Conservation (phyloP, 106 monocot species). For the Dendrobium nobile region DNA sequence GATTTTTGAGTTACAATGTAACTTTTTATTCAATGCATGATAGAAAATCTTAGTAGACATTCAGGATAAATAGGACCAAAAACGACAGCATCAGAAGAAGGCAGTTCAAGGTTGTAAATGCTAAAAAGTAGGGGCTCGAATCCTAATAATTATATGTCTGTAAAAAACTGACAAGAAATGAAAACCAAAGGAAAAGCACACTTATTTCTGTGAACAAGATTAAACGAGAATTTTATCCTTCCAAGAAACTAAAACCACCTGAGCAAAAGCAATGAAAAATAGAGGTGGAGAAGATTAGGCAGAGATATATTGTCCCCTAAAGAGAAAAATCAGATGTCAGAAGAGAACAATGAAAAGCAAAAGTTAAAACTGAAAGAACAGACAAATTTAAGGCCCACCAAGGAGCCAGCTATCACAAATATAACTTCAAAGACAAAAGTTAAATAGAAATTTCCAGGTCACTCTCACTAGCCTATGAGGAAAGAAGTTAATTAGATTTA, state of each 20-base stretch:
- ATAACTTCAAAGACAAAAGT: background rate
- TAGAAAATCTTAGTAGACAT: background rate
- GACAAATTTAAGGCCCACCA: slow-evolving; percentile 14
- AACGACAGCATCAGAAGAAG: background rate
- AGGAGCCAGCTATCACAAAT: background rate
- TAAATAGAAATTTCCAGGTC: background rate
- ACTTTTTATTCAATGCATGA: background rate
- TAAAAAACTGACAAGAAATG: background rate
- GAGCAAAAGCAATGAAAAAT: background rate
- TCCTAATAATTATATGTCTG: background rate
- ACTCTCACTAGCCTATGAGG: slow-evolving; percentile 1
- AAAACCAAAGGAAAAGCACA: slow-evolving; percentile 2
- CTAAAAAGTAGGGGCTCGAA: background rate
- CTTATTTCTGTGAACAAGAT: background rate
- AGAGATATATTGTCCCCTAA: slow-evolving; percentile 8
- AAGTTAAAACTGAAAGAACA: slow-evolving; percentile 10
- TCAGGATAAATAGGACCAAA: too few species aligned
- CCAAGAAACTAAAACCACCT: background rate
- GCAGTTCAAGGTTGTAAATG: background rate
- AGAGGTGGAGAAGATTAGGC: slow-evolving; percentile 8
- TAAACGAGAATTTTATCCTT: background rate
- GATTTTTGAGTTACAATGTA: background rate
- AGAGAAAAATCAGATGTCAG: slow-evolving; percentile 9
- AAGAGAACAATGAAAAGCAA: slow-evolving; percentile 10
- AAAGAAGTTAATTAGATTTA: background rate